Evolutionary conservation across 2,329 filamentous ascomycete genomes (phyloP), one percentile per base, ranked within the genome.

Genomic region (Pseudofabraea citricarpa): DNA sequence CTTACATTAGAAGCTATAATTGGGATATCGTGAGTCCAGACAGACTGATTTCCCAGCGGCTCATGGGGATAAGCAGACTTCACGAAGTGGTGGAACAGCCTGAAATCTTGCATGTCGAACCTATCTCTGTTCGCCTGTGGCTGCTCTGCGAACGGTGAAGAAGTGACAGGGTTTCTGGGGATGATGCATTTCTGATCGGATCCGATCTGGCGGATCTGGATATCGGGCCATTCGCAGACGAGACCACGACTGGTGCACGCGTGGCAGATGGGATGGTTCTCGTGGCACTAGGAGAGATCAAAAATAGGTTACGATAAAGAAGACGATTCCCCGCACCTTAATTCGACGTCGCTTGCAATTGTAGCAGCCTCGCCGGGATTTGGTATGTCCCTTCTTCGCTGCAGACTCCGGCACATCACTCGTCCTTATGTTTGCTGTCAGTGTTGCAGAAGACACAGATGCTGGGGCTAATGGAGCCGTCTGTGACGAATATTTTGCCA

Each of bases 11-110:
- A 77, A 1, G 82, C 81, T 44, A 86, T 74, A 51, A 76, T 79
- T 0, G 83, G 81, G 18, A 87, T 74, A 43, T 84, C 75, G 27
- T 83, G 81, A 6, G 75, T 78, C 83, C 83, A 87, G 9, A 84
- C 69, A 10, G 73, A 68, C 52, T 85, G 79, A 51, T 81, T 80
- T 36, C 78, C 81, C 15, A 84, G 61, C 0, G 83, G 81, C 22
- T 85, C 72, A 58, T 81, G 76, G 2, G 81, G 83, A 53, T 79
- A 79, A 50, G 77, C 81, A 22, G 70, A 66, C 20, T 75, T 64
- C 13, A 85, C 63, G 52, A 85, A 85, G 58, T 85, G 77, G 56
- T 85, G 79, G 54, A 85, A 85, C 59, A 84, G 74, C 32, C 80
- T 75, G 77, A 85, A 83, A 53, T 85, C 81, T 43, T 79, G 73